Evolutionary conservation across 2,329 filamentous ascomycete genomes (phyloP).

Genomic region (Trichoderma citrinoviride): DNA sequence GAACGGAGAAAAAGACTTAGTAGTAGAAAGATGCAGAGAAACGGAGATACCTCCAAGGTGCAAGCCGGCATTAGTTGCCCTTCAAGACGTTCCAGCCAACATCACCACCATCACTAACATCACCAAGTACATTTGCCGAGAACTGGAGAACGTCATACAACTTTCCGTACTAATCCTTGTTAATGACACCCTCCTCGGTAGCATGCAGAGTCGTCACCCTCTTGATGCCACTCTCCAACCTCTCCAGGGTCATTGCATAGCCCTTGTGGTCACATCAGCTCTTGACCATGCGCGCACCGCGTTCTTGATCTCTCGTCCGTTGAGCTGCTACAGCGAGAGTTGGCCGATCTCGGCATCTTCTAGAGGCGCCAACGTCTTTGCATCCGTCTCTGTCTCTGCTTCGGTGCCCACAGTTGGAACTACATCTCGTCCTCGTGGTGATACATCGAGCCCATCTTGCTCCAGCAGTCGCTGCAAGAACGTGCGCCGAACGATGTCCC

Average conservation of each 20-base stretch:
- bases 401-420: not conserved
- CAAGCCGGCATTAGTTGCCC: not conserved
- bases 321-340: conserved; percentile 42
- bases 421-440: not conserved
- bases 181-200: conserved; percentile 34
- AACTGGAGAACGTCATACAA: too few relatives aligned
- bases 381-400: not conserved
- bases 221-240: conserved; percentile 45
- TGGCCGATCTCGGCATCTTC: conserved; percentile 39
- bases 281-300: conserved; percentile 46
- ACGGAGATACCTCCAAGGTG: not conserved
- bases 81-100: too few relatives aligned
- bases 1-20: not conserved
- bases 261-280: conserved; percentile 46
- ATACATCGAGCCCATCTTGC: not conserved
- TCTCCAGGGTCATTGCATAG: conserved; percentile 41
- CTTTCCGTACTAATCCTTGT: conserved; percentile 31
- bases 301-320: conserved; percentile 48
- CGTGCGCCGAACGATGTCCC: conserved; percentile 45
- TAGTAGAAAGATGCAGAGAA: not conserved
- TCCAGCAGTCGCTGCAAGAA: conserved; percentile 41
- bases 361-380: conserved; percentile 22
- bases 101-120: too few relatives aligned
- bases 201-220: conserved; percentile 45
- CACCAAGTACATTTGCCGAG: too few relatives aligned